Conservation (phyloP, 2,329 filamentous ascomycete species). For the Fusarium pseudocircinatum region DNA sequence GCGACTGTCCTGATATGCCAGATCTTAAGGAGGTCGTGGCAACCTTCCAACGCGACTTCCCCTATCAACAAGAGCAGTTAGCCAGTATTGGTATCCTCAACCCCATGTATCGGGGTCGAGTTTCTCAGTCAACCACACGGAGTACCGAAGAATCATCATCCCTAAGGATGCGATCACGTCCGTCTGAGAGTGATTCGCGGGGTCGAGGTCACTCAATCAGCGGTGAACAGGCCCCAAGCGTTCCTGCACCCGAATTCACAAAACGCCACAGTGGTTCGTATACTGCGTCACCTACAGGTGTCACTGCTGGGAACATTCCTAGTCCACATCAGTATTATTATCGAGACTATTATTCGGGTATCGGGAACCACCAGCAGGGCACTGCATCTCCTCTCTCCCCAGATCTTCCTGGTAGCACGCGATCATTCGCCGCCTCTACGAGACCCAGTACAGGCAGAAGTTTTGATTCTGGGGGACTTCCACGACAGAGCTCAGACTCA, state of each 20-base stretch:
- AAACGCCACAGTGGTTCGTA: conserved; percentile 74
- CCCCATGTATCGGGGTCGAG: conserved; percentile 69
- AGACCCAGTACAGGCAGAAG: conserved; percentile 70
- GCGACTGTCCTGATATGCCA: conserved; percentile 68
- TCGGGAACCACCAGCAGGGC: conserved; percentile 56
- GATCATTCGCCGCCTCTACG: conserved; percentile 57
- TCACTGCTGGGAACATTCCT: conserved; percentile 47
- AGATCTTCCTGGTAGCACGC: conserved; percentile 61
- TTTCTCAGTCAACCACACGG: conserved; percentile 67
- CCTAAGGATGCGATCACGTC: conserved; percentile 60
- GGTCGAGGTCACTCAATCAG: conserved; percentile 69
- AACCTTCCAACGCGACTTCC: conserved; percentile 82
- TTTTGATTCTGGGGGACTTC: conserved; percentile 62
- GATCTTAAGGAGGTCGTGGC: conserved; percentile 78
- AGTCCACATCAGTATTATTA: conserved; percentile 67
- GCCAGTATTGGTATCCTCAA: conserved; percentile 81
- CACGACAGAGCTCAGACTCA: conserved; percentile 64
- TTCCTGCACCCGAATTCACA: conserved; percentile 73
- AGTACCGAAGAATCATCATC: conserved; percentile 60
- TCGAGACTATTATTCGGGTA: conserved; percentile 53
- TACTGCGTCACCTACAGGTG: conserved; percentile 64
- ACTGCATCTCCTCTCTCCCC: conserved; percentile 65
- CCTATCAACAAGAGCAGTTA: conserved; percentile 77
- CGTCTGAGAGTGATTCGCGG: conserved; percentile 61
- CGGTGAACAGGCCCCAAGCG: conserved; percentile 68